Base-by-base conservation (phyloP, 2,329 filamentous ascomycete species). In the Aspergillus sp. region DNA sequence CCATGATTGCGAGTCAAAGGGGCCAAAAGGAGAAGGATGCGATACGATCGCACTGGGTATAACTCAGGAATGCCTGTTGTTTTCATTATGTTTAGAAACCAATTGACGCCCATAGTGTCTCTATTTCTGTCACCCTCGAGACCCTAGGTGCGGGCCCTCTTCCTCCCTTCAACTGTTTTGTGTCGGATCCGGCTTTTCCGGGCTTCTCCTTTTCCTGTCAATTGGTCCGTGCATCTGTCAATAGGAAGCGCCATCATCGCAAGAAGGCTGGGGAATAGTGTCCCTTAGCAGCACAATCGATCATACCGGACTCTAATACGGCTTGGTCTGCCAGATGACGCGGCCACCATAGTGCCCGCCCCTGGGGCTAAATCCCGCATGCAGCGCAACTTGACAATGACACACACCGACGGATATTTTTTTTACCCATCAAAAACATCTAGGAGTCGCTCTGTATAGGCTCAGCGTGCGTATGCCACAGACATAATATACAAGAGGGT, bases 1-100 rank as follows among this genome's bases (percentile, higher is more conserved):
- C 47, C n/a, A 50, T n/a, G 47, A 32, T 50, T 50, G 47, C 47
- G 47, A 30, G 30, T 50, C 17, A 25, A 30, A 15, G 47, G 47
- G 47, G 47, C 47, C 47, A 50, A 50, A 50, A 21, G 3, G 2
- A 11, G 10, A 27, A 50, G 47, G 25, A 50, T 19, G 27, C 27
- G 25, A 30, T 50, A n/a, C 7, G n/a, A 19, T 32, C 8, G 10
- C 8, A 23, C 7, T n/a, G 3, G 11, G 13, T 8, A 32, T 50
- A 50, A 10, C n/a, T 11, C 47, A 32, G 30, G 10, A 27, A 27
- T 32, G 8, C 13, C n/a, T 8, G 17, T 30, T n/a, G 8, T 32
- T 6, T 32, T 17, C n/a, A 27, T 27, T 50, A 50, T 4, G 30
- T 32, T 50, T 7, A 30, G n/a, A 17, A 2, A 36, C 10, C 32